phyloP scores from a whole-genome alignment of 2,329 filamentous ascomycete genomes.

The Bipolaris oryzae region DNA sequence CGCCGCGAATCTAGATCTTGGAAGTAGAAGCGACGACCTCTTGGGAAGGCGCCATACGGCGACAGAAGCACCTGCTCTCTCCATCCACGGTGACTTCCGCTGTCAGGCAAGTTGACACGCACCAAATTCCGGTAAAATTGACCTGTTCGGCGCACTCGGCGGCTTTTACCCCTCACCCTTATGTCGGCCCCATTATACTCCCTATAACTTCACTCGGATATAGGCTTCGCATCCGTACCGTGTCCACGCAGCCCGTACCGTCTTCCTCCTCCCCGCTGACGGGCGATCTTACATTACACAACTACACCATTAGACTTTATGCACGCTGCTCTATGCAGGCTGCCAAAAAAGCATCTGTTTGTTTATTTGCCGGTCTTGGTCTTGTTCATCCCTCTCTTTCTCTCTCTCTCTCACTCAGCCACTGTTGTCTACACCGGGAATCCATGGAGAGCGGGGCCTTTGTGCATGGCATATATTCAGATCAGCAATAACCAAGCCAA shows the following conservation, averaged over 20 bases:
- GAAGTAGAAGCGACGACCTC: constrained; percentile 1
- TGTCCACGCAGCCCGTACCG: background rate
- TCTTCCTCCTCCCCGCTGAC: background rate
- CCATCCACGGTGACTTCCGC: constrained; percentile 13
- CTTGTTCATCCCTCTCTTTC: background rate
- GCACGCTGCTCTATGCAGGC: constrained; percentile 3
- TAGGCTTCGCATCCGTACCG: background rate
- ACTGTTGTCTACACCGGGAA: background rate
- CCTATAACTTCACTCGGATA: background rate
- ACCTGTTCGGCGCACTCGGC: constrained; percentile 13
- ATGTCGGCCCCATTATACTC: constrained; percentile 10
- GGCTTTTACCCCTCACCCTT: constrained; percentile 15
- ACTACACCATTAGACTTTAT: constrained; percentile 1
- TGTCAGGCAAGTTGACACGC: background rate
- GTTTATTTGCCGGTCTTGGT: background rate
- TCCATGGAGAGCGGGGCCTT: background rate
- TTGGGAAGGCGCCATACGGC: background rate
- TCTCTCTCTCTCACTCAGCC: too few relatives aligned
- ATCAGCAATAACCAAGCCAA: constrained; percentile 2
- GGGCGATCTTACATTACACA: background rate
- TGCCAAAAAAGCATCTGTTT: background rate
- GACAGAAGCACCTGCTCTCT: background rate
- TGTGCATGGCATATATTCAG: background rate
- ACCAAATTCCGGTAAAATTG: constrained; percentile 10
- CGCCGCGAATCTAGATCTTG: background rate